Base-by-base conservation (phyloP, 2,329 filamentous ascomycete genomes). In the Pseudocercospora eumusae region DNA sequence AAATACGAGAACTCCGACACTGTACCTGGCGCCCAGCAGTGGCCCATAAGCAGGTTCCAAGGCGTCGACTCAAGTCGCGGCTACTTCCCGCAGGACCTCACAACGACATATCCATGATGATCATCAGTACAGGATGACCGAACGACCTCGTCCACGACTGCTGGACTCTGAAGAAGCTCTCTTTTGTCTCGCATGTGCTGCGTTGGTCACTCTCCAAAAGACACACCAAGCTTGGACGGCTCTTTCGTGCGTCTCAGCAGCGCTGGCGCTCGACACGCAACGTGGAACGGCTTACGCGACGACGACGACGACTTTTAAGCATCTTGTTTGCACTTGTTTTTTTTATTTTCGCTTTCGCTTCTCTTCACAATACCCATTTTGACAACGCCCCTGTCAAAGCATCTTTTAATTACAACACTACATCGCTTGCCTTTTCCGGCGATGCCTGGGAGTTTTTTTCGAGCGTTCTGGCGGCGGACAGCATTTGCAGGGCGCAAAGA, bases 61-160 rank as follows among this genome's bases (percentile, higher is more conserved):
- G 79, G 79, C 59, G 76, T 80, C 65, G 78, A 80, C 50, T 75
- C 74, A 13, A 81, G 79, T 64, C 78, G 78, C 21, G 80, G 80
- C 27, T 80, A 78, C 65, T 81, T 79, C 61, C 79, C 78, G 13
- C 77, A 80, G 54, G 70, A 81, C 25, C 75, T 76, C 58, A 70
- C 76, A 52, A 59, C 64, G 25, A 65, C 57, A 21, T 67, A 65
- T 59, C 63, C 65, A 42, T 66, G 50, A 65, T 42, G 6, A 52
- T 13, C 15, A 52, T 13, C 15, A 36, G 11, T 33, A n/a, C 27
- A 47, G 13, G 36, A 31, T 13, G 49, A 13, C 44, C 15, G 55
- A 28, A 28, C 15, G 23, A 25, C n/a, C 25, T 45, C 8, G 47
- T 42, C 27, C 42, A 44, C 31, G 15, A 36, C 6, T 15, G 10